These are phyloP conservation scores for Apophysomyces ossiformis DNA, from an alignment of 371 early-diverging fungal genomes.

Conservation along the genomic window DNA sequence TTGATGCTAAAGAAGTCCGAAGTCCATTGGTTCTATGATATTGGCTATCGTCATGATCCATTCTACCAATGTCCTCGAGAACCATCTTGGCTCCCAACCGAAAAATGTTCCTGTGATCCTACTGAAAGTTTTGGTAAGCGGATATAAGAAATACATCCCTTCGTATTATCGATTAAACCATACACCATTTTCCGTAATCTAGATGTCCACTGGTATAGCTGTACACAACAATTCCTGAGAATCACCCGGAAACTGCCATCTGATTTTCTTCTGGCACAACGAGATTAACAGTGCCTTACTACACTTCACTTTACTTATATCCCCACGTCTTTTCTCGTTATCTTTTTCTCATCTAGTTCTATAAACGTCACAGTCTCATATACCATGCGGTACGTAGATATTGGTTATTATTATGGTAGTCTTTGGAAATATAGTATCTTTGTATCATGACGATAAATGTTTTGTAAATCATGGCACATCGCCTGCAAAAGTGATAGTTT, in stretches of 20 bases:
- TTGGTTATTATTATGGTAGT: too few species aligned
- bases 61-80: slow-evolving; percentile 75
- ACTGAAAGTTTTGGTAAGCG: slow-evolving; percentile 55
- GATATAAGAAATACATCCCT: background rate
- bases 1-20: slow-evolving; percentile 79
- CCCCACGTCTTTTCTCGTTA: background rate
- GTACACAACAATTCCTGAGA: slow-evolving; percentile 32
- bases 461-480: too few species aligned
- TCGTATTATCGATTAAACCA: background rate
- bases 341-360: background rate
- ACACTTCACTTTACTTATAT: background rate
- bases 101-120: slow-evolving; percentile 67
- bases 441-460: too few species aligned
- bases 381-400: too few species aligned
- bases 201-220: slow-evolving; percentile 36
- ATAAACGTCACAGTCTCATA: too few species aligned
- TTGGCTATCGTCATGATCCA: slow-evolving; percentile 80
- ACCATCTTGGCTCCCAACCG: slow-evolving; percentile 48
- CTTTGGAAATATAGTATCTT: too few species aligned
- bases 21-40: slow-evolving; percentile 93
- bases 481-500: too few species aligned
- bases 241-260: slow-evolving; percentile 24
- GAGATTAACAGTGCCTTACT: background rate
- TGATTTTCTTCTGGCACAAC: slow-evolving; percentile 34
- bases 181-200: background rate